phyloP scores from a whole-genome alignment of 2,329 filamentous ascomycete genomes.

The Fusarium sp. region DNA sequence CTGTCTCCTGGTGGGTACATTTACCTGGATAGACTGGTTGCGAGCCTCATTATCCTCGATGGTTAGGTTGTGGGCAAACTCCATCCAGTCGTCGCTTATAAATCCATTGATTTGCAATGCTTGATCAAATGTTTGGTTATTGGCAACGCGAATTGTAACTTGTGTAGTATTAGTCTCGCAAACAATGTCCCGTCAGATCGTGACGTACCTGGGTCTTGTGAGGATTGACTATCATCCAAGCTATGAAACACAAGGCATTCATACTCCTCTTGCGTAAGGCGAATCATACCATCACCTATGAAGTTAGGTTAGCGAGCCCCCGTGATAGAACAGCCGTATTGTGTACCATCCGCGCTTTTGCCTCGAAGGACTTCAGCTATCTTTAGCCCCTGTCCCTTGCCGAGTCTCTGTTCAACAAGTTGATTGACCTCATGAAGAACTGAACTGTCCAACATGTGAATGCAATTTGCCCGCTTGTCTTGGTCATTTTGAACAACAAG shows the following conservation, averaged over 20 bases:
- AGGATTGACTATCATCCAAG: not conserved
- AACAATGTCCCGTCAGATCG: not conserved
- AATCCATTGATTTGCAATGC: not conserved
- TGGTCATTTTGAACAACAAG: not conserved
- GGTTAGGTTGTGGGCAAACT: not conserved
- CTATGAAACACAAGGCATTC: not conserved
- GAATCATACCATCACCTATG: not conserved
- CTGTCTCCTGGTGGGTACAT: not conserved
- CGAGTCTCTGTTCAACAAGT: not conserved
- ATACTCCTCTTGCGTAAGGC: slow-evolving; percentile 1
- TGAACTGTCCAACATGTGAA: not conserved
- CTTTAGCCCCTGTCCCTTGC: not conserved
- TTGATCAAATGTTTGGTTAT: not conserved
- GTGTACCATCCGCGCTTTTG: not conserved
- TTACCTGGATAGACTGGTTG: not conserved
- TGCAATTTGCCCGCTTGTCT: not conserved
- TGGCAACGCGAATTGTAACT: not conserved
- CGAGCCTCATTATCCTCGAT: not conserved
- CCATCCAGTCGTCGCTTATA: not conserved
- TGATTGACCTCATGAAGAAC: not conserved
- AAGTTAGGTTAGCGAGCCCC: not conserved
- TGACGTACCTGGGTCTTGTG: not conserved
- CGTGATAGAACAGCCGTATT: too few species aligned
- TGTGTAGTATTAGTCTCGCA: not conserved
- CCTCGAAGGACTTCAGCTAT: not conserved